These are phyloP conservation scores for Balansia obtecta DNA, from an alignment of 2,329 filamentous ascomycete species.

Conservation along the genomic window DNA sequence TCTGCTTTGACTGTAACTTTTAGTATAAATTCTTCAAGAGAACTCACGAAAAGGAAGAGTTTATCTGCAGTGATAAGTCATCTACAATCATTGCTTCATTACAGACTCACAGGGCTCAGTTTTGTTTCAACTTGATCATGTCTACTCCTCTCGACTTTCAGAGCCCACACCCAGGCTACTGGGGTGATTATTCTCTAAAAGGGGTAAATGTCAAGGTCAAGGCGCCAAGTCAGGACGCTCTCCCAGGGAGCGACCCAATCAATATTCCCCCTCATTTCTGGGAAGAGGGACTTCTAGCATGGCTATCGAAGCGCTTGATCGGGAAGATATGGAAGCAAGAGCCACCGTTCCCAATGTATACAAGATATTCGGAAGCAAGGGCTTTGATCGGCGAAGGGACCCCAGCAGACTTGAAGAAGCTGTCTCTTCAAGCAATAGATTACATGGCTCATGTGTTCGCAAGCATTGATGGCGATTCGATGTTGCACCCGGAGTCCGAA, in stretches of 20 bases:
- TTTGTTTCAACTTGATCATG: neutral
- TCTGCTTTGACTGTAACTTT: too few species aligned
- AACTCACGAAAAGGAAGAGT: too few species aligned
- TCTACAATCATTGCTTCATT: too few species aligned
- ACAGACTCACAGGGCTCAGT: too few species aligned
- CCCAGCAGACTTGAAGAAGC: slow-evolving; percentile 6
- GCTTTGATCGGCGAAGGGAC: slow-evolving; percentile 6
- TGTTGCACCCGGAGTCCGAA: neutral
- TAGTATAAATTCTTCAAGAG: too few species aligned
- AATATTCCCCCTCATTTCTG: slow-evolving; percentile 9
- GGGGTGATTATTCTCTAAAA: slow-evolving; percentile 8
- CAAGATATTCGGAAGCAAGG: slow-evolving; percentile 10
- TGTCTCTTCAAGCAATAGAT: slow-evolving; percentile 7
- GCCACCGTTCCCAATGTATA: slow-evolving; percentile 1
- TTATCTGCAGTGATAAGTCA: too few species aligned
- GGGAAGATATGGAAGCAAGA: neutral
- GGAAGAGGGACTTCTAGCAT: slow-evolving; percentile 4
- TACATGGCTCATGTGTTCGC: slow-evolving; percentile 8
- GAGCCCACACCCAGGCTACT: slow-evolving; percentile 1
- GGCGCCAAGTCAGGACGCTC: neutral
- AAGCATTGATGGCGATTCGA: slow-evolving; percentile 2
- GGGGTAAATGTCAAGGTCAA: slow-evolving; percentile 7
- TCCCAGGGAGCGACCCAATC: neutral
- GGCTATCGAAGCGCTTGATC: neutral
- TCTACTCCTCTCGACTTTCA: slow-evolving; percentile 1